Conservation (phyloP, 495 filamentous ascomycete genomes). For the Chaetomidium leptoderma region DNA sequence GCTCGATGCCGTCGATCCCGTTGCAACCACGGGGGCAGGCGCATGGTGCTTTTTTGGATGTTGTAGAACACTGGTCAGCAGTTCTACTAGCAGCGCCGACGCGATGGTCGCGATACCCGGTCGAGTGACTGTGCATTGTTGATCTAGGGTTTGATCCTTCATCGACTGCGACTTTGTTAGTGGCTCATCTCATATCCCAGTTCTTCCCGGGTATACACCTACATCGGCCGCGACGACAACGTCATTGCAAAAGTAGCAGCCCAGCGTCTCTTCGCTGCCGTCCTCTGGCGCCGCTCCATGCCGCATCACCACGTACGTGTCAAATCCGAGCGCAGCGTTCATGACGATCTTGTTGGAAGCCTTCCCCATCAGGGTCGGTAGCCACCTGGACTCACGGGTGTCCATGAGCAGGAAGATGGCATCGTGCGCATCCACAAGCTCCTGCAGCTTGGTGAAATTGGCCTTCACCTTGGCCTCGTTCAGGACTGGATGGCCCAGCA, state of each 20-base stretch:
- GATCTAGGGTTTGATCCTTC: slow-evolving; percentile 90
- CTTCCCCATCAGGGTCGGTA: slow-evolving; percentile 97
- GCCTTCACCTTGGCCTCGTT: slow-evolving; percentile 60
- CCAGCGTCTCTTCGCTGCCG: slow-evolving; percentile 60
- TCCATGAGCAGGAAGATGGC: slow-evolving; percentile 95
- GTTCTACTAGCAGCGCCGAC: slow-evolving; percentile 85
- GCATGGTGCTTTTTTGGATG: slow-evolving; percentile 66
- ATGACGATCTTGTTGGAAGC: slow-evolving; percentile 88
- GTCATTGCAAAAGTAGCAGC: slow-evolving; percentile 98
- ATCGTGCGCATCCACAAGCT: slow-evolving; percentile 81
- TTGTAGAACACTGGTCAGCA: slow-evolving; percentile 82
- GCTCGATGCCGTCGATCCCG: slow-evolving; percentile 19
- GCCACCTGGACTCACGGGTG: slow-evolving; percentile 87
- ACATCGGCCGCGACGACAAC: slow-evolving; percentile 93
- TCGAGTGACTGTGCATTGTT: slow-evolving; percentile 96
- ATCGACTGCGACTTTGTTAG: slow-evolving; percentile 68
- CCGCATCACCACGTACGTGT: slow-evolving; percentile 95
- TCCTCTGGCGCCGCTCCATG: slow-evolving; percentile 62
- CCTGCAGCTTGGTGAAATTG: slow-evolving; percentile 70
- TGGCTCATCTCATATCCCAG: no score
- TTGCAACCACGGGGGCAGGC: slow-evolving; percentile 41
- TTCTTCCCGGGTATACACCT: slow-evolving; percentile 39
- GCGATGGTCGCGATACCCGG: slow-evolving; percentile 90
- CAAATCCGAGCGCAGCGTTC: slow-evolving; percentile 94
- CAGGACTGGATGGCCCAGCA: slow-evolving; percentile 84